Evolutionary conservation across 768 basidiomycete species (phyloP).

Genomic region (Chalciporus sphaerocephalus): DNA sequence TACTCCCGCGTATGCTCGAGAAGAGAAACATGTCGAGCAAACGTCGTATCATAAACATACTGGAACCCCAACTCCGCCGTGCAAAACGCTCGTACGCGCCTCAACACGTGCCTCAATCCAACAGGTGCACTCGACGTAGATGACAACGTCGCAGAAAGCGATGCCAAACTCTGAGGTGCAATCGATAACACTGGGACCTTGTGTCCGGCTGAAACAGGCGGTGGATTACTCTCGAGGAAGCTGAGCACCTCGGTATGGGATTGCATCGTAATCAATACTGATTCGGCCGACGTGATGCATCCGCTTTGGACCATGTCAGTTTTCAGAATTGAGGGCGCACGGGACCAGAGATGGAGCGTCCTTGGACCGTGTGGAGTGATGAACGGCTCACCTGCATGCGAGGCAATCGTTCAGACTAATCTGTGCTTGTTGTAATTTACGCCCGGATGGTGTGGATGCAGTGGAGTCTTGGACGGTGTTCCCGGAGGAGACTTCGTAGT

Average conservation of each 20-base stretch:
- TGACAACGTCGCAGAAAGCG: conserved; percentile 62
- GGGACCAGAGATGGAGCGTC: not conserved
- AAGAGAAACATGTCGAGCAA: conserved; percentile 82
- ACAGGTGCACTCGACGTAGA: conserved; percentile 41
- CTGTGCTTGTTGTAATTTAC: conserved; percentile 87
- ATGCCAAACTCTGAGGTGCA: conserved; percentile 82
- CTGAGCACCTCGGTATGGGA: conserved; percentile 89
- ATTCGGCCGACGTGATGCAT: conserved; percentile 98
- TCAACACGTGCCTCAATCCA: conserved; percentile 57
- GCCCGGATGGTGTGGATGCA: conserved; percentile 27
- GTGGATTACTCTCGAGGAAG: conserved; percentile 61
- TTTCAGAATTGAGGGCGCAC: not conserved
- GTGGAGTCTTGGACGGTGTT: conserved; percentile 15
- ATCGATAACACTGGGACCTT: conserved; percentile 77
- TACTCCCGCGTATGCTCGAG: conserved; percentile 82
- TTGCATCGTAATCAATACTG: conserved; percentile 92
- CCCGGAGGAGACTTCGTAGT: conserved; percentile 71
- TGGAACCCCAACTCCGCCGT: conserved; percentile 63
- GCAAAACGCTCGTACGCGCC: conserved; percentile 69
- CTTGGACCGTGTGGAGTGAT: not conserved
- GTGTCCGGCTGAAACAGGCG: conserved; percentile 35
- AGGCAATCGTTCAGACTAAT: conserved; percentile 97
- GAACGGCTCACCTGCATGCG: conserved; percentile 80
- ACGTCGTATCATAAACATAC: conserved; percentile 92
- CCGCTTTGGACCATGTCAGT: conserved; percentile 51